phyloP scores from a whole-genome alignment of 768 basidiomycete species.

The Cystofilobasidium capitatum region DNA sequence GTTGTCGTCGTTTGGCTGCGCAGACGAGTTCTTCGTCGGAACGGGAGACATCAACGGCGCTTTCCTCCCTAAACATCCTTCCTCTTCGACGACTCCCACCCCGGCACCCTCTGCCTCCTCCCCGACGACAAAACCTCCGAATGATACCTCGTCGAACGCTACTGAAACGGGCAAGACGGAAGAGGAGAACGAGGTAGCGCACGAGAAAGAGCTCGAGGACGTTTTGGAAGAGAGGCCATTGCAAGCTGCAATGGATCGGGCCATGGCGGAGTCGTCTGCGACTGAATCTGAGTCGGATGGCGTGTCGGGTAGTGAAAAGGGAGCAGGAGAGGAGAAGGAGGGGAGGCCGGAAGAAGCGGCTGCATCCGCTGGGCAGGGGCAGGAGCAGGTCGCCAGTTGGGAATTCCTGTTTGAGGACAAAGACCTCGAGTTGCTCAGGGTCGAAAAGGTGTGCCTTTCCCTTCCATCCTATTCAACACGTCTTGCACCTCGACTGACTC shows the following conservation, averaged over 20 bases:
- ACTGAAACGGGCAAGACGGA: not conserved
- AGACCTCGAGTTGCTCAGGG: constrained; percentile 67
- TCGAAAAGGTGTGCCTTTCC: constrained; percentile 55
- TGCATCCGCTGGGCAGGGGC: not conserved
- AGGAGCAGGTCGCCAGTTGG: constrained; percentile 29
- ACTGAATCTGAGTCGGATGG: not conserved
- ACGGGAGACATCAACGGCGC: constrained; percentile 97
- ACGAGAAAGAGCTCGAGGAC: not conserved
- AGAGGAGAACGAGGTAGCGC: constrained; percentile 8
- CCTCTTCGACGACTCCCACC: constrained; percentile 40
- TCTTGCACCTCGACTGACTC: not conserved
- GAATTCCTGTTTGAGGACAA: constrained; percentile 72
- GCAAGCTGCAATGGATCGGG: not conserved
- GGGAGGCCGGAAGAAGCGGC: constrained; percentile 20
- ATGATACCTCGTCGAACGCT: not conserved
- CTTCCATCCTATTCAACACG: not conserved
- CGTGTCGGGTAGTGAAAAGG: too few species aligned
- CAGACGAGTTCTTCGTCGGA: constrained; percentile 95
- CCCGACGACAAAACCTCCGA: constrained; percentile 16
- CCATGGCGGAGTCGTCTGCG: not conserved
- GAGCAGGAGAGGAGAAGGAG: constrained; percentile 59
- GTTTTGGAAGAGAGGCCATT: not conserved
- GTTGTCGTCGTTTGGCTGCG: not conserved
- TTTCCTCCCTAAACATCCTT: constrained; percentile 68
- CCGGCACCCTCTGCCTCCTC: constrained; percentile 18